Conservation (phyloP, 768 basidiomycete genomes). For the Podaxis sp. region DNA sequence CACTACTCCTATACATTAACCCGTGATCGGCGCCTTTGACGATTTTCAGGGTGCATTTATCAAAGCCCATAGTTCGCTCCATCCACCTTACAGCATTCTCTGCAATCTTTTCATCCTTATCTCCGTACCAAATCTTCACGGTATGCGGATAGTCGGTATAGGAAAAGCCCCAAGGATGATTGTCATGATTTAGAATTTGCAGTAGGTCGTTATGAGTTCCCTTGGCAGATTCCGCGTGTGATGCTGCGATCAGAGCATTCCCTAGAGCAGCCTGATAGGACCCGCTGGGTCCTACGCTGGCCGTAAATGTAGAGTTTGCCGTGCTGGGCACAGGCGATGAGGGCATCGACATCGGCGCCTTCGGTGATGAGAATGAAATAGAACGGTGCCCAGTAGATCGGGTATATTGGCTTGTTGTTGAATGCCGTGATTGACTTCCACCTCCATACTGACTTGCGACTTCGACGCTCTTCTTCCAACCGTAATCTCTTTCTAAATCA, state of each 20-base stretch:
- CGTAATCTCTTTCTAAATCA: conserved; percentile 44
- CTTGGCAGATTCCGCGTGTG: conserved; percentile 90
- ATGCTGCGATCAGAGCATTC: conserved; percentile 89
- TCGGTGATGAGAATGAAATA: conserved; percentile 64
- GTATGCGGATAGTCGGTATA: conserved; percentile 76
- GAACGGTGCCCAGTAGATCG: conserved; percentile 65
- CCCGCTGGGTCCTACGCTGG: conserved; percentile 26
- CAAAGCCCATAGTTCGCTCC: conserved; percentile 79
- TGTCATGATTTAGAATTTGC: conserved; percentile 88
- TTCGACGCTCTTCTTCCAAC: conserved; percentile 43
- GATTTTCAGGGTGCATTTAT: conserved; percentile 74
- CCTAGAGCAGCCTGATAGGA: conserved; percentile 74
- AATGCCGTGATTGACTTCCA: conserved; percentile 19
- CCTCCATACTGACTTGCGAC: conserved; percentile 17
- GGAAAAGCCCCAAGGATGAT: conserved; percentile 87
- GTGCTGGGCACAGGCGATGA: conserved; percentile 52
- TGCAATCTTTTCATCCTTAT: conserved; percentile 90
- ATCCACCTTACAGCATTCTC: conserved; percentile 92
- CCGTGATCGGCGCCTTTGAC: conserved; percentile 89
- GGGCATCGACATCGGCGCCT: conserved; percentile 40
- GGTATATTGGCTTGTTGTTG: conserved; percentile 34
- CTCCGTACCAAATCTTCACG: conserved; percentile 90
- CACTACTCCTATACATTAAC: conserved; percentile 87
- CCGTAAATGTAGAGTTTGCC: conserved; percentile 33
- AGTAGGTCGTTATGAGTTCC: conserved; percentile 90